These are phyloP conservation scores for Serendipita indica DNA, from an alignment of 768 basidiomycete species.

Conservation along the genomic window DNA sequence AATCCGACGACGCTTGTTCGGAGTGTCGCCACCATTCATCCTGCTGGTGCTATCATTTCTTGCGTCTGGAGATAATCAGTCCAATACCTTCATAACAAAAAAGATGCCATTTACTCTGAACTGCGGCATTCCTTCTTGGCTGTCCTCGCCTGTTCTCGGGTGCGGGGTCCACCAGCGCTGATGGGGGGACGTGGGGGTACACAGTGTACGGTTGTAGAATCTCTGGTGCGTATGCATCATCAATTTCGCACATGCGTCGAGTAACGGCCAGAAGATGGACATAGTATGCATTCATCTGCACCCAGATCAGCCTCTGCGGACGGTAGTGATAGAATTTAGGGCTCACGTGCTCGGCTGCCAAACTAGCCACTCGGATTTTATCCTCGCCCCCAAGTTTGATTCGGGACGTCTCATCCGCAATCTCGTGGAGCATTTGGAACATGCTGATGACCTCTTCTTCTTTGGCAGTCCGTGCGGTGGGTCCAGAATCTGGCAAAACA, in stretches of 20 bases:
- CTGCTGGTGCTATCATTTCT: neutral
- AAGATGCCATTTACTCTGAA: too few species aligned
- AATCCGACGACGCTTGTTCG: neutral
- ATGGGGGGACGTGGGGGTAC: constrained; percentile 16
- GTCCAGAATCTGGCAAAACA: too few species aligned
- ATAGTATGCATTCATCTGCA: constrained; percentile 14
- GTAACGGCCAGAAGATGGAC: constrained; percentile 10
- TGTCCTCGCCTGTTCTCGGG: neutral
- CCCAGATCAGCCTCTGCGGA: too few species aligned
- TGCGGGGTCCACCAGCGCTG: constrained; percentile 11
- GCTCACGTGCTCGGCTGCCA: constrained; percentile 78
- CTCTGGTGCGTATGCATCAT: constrained; percentile 3
- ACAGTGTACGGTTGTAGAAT: constrained; percentile 12
- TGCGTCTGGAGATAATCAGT: too few species aligned
- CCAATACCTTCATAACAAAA: too few species aligned
- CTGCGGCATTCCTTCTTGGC: neutral
- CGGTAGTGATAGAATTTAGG: constrained; percentile 23
- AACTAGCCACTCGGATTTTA: constrained; percentile 90
- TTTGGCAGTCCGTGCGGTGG: neutral
- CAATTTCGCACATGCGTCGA: constrained; percentile 3
- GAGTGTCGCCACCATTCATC: neutral
- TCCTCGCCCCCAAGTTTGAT: constrained; percentile 93
- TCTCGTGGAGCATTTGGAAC: constrained; percentile 48
- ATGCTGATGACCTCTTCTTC: constrained; percentile 64
- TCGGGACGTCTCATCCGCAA: constrained; percentile 82